Evolutionary conservation across 148 eudicot species (phyloP).

Genomic region (Cornus florida): DNA sequence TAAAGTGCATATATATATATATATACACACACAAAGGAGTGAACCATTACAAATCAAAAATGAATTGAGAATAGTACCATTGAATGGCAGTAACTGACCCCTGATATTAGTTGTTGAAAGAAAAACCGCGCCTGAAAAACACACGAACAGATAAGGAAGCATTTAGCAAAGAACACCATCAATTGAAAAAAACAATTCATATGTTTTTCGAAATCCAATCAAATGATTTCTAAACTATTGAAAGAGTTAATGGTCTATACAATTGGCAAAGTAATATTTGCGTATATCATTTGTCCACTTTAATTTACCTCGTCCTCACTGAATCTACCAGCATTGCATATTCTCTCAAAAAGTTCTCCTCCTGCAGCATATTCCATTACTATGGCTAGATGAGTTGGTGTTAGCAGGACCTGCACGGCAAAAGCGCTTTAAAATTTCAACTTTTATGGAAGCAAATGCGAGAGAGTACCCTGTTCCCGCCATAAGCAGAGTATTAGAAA

Average conservation of each 20-base stretch:
- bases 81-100: slow-evolving; percentile 81
- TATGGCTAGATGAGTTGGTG: slow-evolving; percentile 72
- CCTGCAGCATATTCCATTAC: slow-evolving; percentile 85
- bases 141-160: background rate
- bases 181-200: background rate
- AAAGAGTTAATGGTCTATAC: background rate
- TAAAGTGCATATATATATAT: background rate
- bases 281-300: background rate
- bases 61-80: slow-evolving; percentile 32
- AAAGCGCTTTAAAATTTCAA: background rate
- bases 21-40: background rate
- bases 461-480: background rate
- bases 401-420: slow-evolving; percentile 45
- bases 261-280: background rate
- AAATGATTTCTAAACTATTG: too few species aligned
- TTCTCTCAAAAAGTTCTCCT: slow-evolving; percentile 73
- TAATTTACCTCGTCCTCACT: slow-evolving; percentile 70
- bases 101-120: slow-evolving; percentile 78
- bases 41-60: background rate
- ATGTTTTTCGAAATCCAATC: too few species aligned
- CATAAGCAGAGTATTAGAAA: background rate
- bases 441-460: background rate
- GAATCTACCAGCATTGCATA: slow-evolving; percentile 71
- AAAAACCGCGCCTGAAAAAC: slow-evolving; percentile 59
- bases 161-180: background rate